Evolutionary conservation across 495 filamentous ascomycete species (phyloP).

Genomic region (Podospora sp.): DNA sequence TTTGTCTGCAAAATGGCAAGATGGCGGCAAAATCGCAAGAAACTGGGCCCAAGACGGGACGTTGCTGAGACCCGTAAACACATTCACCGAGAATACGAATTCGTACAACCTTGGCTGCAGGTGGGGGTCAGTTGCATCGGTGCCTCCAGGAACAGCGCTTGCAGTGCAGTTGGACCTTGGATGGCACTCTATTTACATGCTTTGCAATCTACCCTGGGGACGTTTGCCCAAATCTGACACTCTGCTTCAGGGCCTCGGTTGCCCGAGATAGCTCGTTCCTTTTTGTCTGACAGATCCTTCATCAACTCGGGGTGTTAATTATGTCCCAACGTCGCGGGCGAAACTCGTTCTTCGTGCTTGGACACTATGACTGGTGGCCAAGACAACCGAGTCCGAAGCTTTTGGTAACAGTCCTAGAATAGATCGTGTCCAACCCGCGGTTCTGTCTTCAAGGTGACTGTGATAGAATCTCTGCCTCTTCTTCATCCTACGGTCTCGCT

Average conservation of each 20-base stretch:
- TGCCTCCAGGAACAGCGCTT: not conserved
- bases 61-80: not conserved
- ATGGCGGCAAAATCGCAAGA: not conserved
- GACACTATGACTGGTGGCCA: not conserved
- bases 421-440: not conserved
- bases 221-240: not conserved
- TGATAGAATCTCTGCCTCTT: not conserved
- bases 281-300: not conserved
- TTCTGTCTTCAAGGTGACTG: not conserved
- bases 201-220: not conserved
- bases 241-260: too few species aligned
- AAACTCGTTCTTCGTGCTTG: not conserved
- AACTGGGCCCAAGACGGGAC: not conserved
- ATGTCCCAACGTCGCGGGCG: not conserved
- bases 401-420: not conserved
- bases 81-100: not conserved
- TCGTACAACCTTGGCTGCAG: not conserved
- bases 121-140: not conserved
- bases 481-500: conserved; percentile 38
- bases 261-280: not conserved
- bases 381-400: not conserved
- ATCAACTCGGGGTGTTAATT: not conserved
- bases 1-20: not conserved
- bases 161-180: not conserved
- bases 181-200: not conserved